phyloP scores from a whole-genome alignment of 345 rosid species.

The Acer negundo region DNA sequence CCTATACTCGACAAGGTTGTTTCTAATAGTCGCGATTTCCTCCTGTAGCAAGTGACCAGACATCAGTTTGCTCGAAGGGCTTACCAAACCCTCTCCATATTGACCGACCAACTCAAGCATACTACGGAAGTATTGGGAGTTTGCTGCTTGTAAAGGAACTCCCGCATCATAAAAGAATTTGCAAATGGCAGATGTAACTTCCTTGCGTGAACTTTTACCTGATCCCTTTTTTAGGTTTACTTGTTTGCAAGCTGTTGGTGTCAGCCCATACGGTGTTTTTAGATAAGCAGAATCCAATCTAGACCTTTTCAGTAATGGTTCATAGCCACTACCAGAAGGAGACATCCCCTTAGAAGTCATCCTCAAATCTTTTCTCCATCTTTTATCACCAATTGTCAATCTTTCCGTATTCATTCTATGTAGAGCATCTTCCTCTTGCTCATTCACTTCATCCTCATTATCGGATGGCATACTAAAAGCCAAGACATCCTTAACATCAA shows the following conservation, averaged over 20 bases:
- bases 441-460: conserved; percentile 39
- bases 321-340: conserved; percentile 25
- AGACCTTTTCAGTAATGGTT: conserved; percentile 35
- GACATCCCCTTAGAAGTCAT: conserved; percentile 16
- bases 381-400: conserved; percentile 25
- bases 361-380: conserved; percentile 27
- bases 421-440: conserved; percentile 30
- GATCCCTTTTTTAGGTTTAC: conserved; percentile 30
- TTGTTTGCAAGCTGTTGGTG: conserved; percentile 31
- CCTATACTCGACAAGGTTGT: conserved; percentile 40
- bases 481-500: conserved; percentile 31
- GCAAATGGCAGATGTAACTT: conserved; percentile 56
- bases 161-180: conserved; percentile 68
- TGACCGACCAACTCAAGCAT: conserved; percentile 67
- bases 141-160: conserved; percentile 50
- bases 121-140: conserved; percentile 56
- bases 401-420: conserved; percentile 22
- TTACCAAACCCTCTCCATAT: conserved; percentile 48
- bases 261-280: conserved; percentile 29
- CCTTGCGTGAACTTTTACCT: conserved; percentile 45
- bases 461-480: conserved; percentile 32
- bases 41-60: conserved; percentile 54
- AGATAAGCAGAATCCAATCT: conserved; percentile 42
- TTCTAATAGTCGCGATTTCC: conserved; percentile 43
- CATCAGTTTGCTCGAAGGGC: conserved; percentile 48